phyloP scores from a whole-genome alignment of 1,284 basidiomycete genomes.

The Trametes pubescens region DNA sequence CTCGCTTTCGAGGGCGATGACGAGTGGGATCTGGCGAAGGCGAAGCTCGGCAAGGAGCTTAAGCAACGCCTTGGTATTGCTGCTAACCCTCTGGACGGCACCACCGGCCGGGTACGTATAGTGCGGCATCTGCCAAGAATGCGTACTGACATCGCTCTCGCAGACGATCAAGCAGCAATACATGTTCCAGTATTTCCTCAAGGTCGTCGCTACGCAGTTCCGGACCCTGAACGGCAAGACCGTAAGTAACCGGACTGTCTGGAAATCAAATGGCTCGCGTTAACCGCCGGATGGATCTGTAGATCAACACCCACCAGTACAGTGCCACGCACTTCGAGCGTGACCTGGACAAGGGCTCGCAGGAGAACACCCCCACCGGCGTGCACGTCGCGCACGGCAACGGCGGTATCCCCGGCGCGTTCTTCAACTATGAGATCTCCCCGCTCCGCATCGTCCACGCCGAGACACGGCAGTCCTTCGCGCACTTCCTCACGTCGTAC shows the following conservation, averaged over 20 bases:
- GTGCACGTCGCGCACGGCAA: conserved; percentile 85
- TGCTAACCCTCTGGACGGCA: conserved; percentile 84
- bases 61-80: conserved; percentile 80
- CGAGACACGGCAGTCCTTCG: conserved; percentile 93
- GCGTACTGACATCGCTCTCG: conserved; percentile 13
- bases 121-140: neutral
- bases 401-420: conserved; percentile 85
- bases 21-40: conserved; percentile 75
- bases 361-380: conserved; percentile 74
- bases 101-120: conserved; percentile 63
- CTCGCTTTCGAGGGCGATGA: conserved; percentile 88
- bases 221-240: conserved; percentile 78
- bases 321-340: conserved; percentile 97
- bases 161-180: conserved; percentile 78
- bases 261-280: neutral
- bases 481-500: conserved; percentile 96
- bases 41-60: conserved; percentile 68
- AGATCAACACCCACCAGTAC: conserved; percentile 91
- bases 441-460: conserved; percentile 92
- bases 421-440: conserved; percentile 99
- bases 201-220: conserved; percentile 95
- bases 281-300: neutral
- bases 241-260: conserved; percentile 49
- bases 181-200: conserved; percentile 98
- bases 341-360: conserved; percentile 71